These are phyloP conservation scores for Trypanosoma lewisi DNA, from an alignment of 208 protist genomes.

Conservation along the genomic window DNA sequence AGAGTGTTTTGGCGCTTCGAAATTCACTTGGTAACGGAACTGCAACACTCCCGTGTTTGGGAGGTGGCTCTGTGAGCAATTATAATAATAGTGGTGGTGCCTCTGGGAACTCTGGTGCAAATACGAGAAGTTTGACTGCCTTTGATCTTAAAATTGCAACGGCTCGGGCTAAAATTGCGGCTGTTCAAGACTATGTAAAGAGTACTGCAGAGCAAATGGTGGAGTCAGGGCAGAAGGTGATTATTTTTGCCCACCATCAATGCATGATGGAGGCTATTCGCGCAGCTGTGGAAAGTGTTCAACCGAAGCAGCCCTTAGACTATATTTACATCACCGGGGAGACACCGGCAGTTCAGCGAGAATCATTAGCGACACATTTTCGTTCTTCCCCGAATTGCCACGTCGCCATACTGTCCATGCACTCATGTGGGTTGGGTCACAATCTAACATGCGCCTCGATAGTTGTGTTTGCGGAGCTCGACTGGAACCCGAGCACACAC, in stretches of 20 bases:
- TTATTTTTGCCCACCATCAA: slow-evolving; percentile 94
- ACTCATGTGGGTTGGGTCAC: slow-evolving; percentile 94
- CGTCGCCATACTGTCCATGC: slow-evolving; percentile 92
- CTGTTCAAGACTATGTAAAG: slow-evolving; percentile 88
- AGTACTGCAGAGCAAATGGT: slow-evolving; percentile 75
- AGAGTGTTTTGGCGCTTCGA: slow-evolving; percentile 65
- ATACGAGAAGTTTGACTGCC: slow-evolving; percentile 46
- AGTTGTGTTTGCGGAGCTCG: slow-evolving; percentile 97
- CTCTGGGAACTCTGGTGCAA: not conserved
- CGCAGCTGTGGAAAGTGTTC: slow-evolving; percentile 57
- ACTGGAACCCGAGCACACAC: slow-evolving; percentile 96
- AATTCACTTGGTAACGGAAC: slow-evolving; percentile 29
- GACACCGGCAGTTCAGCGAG: slow-evolving; percentile 61
- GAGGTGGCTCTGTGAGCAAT: not conserved
- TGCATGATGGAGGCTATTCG: slow-evolving; percentile 92
- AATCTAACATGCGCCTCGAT: slow-evolving; percentile 93
- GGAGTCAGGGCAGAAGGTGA: slow-evolving; percentile 81
- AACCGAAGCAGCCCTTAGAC: slow-evolving; percentile 59
- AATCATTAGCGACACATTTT: slow-evolving; percentile 80
- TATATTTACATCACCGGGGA: slow-evolving; percentile 94
- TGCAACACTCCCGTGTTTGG: not conserved
- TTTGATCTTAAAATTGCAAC: slow-evolving; percentile 88
- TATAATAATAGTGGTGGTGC: not conserved
- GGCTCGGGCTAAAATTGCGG: slow-evolving; percentile 81
- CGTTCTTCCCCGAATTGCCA: slow-evolving; percentile 56